Evolutionary conservation across 169 alveolate species (phyloP), one percentile per base, ranked within the genome.

Genomic region (Plasmodium blacklocki): DNA sequence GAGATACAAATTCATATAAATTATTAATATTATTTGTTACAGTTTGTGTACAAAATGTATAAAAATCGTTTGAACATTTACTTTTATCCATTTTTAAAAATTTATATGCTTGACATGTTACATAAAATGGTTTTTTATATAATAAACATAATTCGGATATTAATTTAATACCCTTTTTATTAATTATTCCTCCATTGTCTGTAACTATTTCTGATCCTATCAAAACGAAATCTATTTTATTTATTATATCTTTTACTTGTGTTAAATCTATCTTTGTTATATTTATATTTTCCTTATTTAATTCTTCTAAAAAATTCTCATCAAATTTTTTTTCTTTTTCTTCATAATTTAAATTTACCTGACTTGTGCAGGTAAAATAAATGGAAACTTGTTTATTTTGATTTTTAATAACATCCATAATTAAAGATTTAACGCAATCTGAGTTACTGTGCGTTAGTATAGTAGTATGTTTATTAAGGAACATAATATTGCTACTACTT

Each of bases 101-200:
- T 43, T 80, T 80, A 47, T 67, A 80, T 29, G 90, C 71, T 67
- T 80, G 83, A 80, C 90, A 80, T 15, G 73, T 43, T 19, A 80
- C 90, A 80, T 67, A 80, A 67, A 80, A 80, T 80, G 67, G 78
- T 54, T 80, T 80, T 68, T 67, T 80, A 68, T 80, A 67, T 80
- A 60, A 68, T 80, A 26, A 66, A 68, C 90, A 80, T 71, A 80
- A 80, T 67, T 66, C 58, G 3, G 90, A 62, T 66, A 80, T 26
- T 60, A 67, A 26, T 67, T 56, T 80, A 14, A 80, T 68, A 26
- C 90, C 90, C 26, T 56, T 80, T 71, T 80, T 80, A 39, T 47
- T 66, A 32, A 80, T 58, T 43, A 80, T 80, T 32, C 90, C 90
- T n/a, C 90, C 90, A 67, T 67, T 80, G 50, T 80, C 90, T 49